Evolutionary conservation across 768 basidiomycete genomes (phyloP).

Genomic region (Kockovaella imperatae): DNA sequence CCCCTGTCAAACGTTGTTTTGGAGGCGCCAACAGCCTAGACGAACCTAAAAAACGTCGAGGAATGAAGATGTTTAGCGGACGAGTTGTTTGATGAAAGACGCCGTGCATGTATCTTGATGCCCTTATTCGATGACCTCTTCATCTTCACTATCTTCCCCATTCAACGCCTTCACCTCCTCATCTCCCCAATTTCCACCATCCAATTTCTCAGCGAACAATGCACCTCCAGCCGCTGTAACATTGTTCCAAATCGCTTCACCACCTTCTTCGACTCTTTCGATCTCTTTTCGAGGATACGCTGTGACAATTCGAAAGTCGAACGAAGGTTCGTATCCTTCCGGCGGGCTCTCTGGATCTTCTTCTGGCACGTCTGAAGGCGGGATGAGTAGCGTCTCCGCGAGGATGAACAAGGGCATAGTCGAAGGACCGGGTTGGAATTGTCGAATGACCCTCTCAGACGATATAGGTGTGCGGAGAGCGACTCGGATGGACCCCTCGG

Average conservation of each 20-base stretch:
- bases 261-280: conserved; percentile 7
- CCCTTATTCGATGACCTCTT: conserved; percentile 19
- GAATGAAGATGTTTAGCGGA: too few relatives aligned
- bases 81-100: too few relatives aligned
- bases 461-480: conserved; percentile 33
- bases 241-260: conserved; percentile 28
- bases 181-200: conserved; percentile 19
- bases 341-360: conserved; percentile 26
- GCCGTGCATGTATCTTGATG: too few relatives aligned
- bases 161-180: conserved; percentile 8
- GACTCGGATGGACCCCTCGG: conserved; percentile 33
- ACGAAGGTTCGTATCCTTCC: conserved; percentile 10
- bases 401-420: conserved; percentile 30
- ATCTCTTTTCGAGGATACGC: conserved; percentile 36
- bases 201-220: conserved; percentile 33
- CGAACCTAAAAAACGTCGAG: too few relatives aligned
- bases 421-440: conserved; percentile 17
- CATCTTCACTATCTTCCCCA: conserved; percentile 27
- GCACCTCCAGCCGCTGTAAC: conserved; percentile 32
- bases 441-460: conserved; percentile 25
- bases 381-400: conserved; percentile 40
- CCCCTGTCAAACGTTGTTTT: too few relatives aligned
- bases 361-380: conserved; percentile 4
- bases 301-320: conserved; percentile 33
- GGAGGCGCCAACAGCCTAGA: too few relatives aligned